Percentiles rank a stretch among this genome's conserved stretches.
phyloP scores from a whole-genome alignment of 768 basidiomycete species.

The Serendipita vermifera region DNA sequence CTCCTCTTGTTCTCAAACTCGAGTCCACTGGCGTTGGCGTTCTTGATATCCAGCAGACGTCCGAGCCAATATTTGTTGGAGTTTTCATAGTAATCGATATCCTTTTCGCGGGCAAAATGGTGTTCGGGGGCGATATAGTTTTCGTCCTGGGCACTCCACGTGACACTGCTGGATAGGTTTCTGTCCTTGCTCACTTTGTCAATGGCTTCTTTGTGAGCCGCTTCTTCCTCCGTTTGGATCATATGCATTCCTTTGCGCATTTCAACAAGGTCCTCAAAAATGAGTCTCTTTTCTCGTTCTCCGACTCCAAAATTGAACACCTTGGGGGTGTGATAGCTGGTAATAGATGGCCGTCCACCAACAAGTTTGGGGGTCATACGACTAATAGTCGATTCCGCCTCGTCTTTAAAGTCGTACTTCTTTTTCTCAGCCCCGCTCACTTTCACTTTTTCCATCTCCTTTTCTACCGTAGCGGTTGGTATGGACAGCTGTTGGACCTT shows the following conservation, averaged over 20 bases:
- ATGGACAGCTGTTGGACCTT: conserved; percentile 25
- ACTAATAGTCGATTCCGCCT: conserved; percentile 13
- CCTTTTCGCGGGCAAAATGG: neutral
- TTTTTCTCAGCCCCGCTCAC: neutral
- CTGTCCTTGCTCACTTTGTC: conserved; percentile 8
- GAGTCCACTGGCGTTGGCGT: conserved; percentile 78
- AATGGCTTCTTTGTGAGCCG: neutral
- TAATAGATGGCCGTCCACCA: conserved; percentile 20
- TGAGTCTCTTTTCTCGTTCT: conserved; percentile 37
- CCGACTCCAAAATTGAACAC: conserved; percentile 56
- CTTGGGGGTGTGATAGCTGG: conserved; percentile 34
- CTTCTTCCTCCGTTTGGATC: conserved; percentile 14
- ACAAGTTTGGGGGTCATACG: conserved; percentile 15
- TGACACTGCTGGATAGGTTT: conserved; percentile 18
- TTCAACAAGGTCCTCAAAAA: conserved; percentile 56
- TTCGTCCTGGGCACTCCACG: conserved; percentile 36
- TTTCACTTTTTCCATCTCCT: neutral
- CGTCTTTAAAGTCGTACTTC: conserved; percentile 7
- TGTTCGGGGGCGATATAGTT: conserved; percentile 12
- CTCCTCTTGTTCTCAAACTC: conserved; percentile 74
- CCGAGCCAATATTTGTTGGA: conserved; percentile 37
- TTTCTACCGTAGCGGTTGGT: conserved; percentile 11
- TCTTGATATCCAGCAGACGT: conserved; percentile 65
- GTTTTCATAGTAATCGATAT: conserved; percentile 16
- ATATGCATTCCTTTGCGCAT: conserved; percentile 21